Evolutionary conservation across 768 basidiomycete species (phyloP).

Genomic region (Auricularia heimuer): DNA sequence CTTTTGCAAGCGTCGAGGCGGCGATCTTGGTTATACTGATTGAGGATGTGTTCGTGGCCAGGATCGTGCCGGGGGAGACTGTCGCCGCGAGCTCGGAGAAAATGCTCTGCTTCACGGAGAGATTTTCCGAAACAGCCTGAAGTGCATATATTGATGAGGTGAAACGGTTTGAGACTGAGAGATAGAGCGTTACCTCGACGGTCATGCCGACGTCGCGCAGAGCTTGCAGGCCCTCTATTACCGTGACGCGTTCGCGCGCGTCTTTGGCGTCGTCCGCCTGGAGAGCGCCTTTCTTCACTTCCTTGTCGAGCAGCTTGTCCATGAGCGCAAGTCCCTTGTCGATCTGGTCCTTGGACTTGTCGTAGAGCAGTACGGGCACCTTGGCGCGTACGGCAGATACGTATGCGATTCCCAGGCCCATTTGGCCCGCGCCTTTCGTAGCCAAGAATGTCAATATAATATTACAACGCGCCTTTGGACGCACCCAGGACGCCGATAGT

Average conservation of each 20-base stretch:
- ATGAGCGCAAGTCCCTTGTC: slow-evolving; percentile 60
- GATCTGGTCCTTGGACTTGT: slow-evolving; percentile 67
- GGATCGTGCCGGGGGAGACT: slow-evolving; percentile 61
- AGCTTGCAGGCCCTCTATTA: slow-evolving; percentile 50
- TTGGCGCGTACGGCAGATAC: slow-evolving; percentile 79
- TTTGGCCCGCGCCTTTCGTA: slow-evolving; percentile 33
- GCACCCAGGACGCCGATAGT: slow-evolving; percentile 56
- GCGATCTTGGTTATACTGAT: slow-evolving; percentile 95
- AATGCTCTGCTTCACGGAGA: slow-evolving; percentile 67
- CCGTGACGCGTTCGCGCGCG: slow-evolving; percentile 53
- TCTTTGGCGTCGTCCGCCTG: slow-evolving; percentile 61
- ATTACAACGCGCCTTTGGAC: background rate
- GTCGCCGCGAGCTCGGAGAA: slow-evolving; percentile 62
- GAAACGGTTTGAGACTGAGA: background rate
- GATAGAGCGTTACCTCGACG: slow-evolving; percentile 49
- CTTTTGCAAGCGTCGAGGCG: slow-evolving; percentile 56
- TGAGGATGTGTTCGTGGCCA: slow-evolving; percentile 89
- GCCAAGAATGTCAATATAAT: background rate
- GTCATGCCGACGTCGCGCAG: slow-evolving; percentile 83
- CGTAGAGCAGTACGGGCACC: slow-evolving; percentile 78
- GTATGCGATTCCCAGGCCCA: slow-evolving; percentile 83
- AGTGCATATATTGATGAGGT: background rate
- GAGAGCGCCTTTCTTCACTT: slow-evolving; percentile 74
- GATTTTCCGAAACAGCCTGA: slow-evolving; percentile 80
- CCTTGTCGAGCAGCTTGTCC: slow-evolving; percentile 81